Base-by-base conservation (phyloP, 176 grass and related monocot genomes). In the Oryza meridionalis region DNA sequence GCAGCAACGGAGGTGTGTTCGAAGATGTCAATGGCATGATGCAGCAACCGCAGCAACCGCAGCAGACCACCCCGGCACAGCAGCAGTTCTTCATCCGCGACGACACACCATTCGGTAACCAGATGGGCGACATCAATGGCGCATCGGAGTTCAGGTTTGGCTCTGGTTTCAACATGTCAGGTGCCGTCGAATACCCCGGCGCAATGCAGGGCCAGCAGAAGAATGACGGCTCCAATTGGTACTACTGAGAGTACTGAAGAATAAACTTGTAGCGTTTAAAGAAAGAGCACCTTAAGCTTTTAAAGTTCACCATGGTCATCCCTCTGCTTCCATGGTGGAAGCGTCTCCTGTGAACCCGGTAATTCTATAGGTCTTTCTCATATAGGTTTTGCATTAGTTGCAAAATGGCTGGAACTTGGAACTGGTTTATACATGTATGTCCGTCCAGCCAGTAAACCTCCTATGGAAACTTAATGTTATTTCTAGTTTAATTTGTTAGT, bases 341-440 rank as follows among this genome's bases (percentile, higher is more conserved):
- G 76, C 21, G 27, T 80, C 68, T 86, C 70, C 76, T 31, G 78
- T 86, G 88, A 78, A 83, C 33, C 59, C 46, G 24, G 51, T 82
- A 87, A 90, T 77, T 82, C 84, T 90, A 90, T 87, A 90, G 88
- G 79, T 90, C 67, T 82, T 82, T 86, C 70, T 83, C 69, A 75
- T 90, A 90, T 90, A 90, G 88, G 80, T 87, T 87, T 90, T 87
- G 88, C 88, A 84, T 69, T 87, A 90, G 89, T 69, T 83, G 89
- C 89, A 84, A 80, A 67, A 78, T 79, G 84, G 89, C 84, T 87
- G 89, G 84, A 73, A 84, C 88, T 40, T 70, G 84, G 89, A 84
- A 87, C 76, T 71, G 89, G 89, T 84, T 79, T 84, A 84, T 90
- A 87, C 84, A 70, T 90, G 80, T 83, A 86, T 90, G 88, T 83